A percentile compares a stretch with the other conserved stretches of the same genome.
phyloP scores from a whole-genome alignment of 768 basidiomycete genomes.

The Thelephora aurantiotincta region DNA sequence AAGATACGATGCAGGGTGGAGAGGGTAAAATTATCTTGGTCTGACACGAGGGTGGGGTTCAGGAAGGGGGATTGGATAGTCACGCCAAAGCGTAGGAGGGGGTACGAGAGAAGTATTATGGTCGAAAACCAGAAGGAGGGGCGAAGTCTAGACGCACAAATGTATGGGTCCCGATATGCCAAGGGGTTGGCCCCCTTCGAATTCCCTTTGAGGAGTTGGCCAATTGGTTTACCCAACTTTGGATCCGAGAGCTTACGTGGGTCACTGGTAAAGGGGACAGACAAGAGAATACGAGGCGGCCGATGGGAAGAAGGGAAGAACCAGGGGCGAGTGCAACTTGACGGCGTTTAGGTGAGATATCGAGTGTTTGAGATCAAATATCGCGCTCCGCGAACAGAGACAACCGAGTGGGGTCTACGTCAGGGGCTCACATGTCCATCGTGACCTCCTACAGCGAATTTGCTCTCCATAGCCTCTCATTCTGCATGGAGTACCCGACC shows the following conservation, averaged over 20 bases:
- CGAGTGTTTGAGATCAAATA: background rate
- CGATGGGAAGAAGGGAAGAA: too few species aligned
- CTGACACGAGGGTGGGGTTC: too few species aligned
- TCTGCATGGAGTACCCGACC: conserved; percentile 97
- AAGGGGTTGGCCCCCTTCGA: conserved; percentile 94
- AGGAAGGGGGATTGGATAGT: too few species aligned
- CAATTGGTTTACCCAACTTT: conserved; percentile 75
- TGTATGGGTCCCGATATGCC: conserved; percentile 95
- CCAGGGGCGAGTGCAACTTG: too few species aligned
- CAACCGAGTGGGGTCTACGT: background rate
- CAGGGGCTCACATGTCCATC: conserved; percentile 69
- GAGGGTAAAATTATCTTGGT: too few species aligned
- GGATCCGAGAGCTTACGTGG: conserved; percentile 87
- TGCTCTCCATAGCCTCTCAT: conserved; percentile 90
- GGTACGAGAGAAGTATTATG: too few species aligned
- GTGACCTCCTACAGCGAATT: conserved; percentile 85
- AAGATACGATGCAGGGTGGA: too few species aligned
- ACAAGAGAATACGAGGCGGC: too few species aligned
- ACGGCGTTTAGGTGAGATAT: background rate
- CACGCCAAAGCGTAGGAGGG: too few species aligned
- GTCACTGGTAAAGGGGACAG: background rate
- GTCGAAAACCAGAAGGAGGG: background rate
- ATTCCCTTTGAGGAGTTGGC: conserved; percentile 85
- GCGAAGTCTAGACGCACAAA: conserved; percentile 34
- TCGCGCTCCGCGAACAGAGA: background rate